These are phyloP conservation scores for Hemisphaericaspora subhashii DNA, from an alignment of 1,139 yeast genomes.

Conservation along the genomic window DNA sequence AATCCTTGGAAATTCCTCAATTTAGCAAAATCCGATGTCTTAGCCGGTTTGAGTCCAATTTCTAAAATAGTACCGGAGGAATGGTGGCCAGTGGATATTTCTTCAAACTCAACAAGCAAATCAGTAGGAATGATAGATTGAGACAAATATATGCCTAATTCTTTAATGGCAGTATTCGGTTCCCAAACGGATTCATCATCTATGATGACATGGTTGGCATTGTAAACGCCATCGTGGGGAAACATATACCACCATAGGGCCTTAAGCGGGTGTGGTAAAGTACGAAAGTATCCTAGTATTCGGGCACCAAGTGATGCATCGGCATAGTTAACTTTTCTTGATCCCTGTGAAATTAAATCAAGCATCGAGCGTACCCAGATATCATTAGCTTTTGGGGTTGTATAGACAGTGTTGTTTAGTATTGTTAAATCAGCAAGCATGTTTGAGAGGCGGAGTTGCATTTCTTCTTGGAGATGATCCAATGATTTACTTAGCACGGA, in stretches of 20 bases:
- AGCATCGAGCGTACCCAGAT: slow-evolving; percentile 25
- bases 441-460: slow-evolving; percentile 21
- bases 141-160: slow-evolving; percentile 38
- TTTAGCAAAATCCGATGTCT: slow-evolving; percentile 9
- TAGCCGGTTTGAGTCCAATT: slow-evolving; percentile 33
- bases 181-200: slow-evolving; percentile 40
- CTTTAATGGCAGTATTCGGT: slow-evolving; percentile 29
- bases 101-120: slow-evolving; percentile 25
- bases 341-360: slow-evolving; percentile 36
- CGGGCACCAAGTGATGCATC: slow-evolving; percentile 42
- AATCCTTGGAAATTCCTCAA: slow-evolving; percentile 6
- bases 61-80: slow-evolving; percentile 16
- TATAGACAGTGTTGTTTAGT: slow-evolving; percentile 7
- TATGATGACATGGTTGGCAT: slow-evolving; percentile 41
- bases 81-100: neutral
- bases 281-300: slow-evolving; percentile 38
- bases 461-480: slow-evolving; percentile 6
- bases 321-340: slow-evolving; percentile 43
- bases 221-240: too few species aligned
- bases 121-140: slow-evolving; percentile 38
- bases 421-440: slow-evolving; percentile 27
- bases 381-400: slow-evolving; percentile 4
- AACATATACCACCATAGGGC: too few species aligned
- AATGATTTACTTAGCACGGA: slow-evolving; percentile 3
- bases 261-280: slow-evolving; percentile 27